These are phyloP conservation scores for Alternaria alternata DNA, from an alignment of 2,329 filamentous ascomycete genomes.

Conservation along the genomic window DNA sequence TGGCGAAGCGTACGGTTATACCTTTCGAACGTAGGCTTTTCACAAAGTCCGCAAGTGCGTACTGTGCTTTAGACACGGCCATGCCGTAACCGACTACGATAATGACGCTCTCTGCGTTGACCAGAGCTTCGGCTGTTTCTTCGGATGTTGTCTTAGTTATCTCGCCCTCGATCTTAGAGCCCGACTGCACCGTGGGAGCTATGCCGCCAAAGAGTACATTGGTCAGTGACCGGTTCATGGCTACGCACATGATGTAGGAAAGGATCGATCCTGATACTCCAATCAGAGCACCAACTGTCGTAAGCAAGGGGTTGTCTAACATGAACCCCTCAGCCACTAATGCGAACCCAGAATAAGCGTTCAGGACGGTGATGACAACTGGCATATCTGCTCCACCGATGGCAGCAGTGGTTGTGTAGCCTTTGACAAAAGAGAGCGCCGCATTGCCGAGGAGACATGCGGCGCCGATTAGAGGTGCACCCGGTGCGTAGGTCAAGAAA, in stretches of 20 bases:
- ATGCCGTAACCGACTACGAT: constrained; percentile 93
- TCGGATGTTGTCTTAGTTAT: constrained; percentile 81
- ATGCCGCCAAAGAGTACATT: constrained; percentile 91
- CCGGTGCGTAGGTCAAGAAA: constrained; percentile 83
- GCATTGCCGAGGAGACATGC: constrained; percentile 80
- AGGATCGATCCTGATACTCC: constrained; percentile 89
- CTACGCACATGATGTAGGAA: constrained; percentile 73
- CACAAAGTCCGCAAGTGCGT: constrained; percentile 86
- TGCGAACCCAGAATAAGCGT: constrained; percentile 90
- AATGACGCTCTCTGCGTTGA: constrained; percentile 83
- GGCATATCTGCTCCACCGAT: constrained; percentile 96
- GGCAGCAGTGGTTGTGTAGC: constrained; percentile 84
- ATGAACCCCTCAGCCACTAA: constrained; percentile 91
- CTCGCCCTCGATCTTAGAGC: constrained; percentile 80
- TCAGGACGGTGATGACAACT: constrained; percentile 88
- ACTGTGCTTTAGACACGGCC: constrained; percentile 93
- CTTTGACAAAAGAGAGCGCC: constrained; percentile 81
- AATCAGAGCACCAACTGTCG: constrained; percentile 85
- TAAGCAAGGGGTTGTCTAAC: constrained; percentile 85
- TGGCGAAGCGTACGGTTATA: constrained; percentile 85
- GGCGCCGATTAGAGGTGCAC: constrained; percentile 79
- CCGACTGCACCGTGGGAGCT: constrained; percentile 66
- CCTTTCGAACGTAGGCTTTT: constrained; percentile 75
- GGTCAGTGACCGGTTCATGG: constrained; percentile 89
- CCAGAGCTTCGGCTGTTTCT: constrained; percentile 78